phyloP scores from a whole-genome alignment of 768 basidiomycete genomes.

The Kwoniella sp. region DNA sequence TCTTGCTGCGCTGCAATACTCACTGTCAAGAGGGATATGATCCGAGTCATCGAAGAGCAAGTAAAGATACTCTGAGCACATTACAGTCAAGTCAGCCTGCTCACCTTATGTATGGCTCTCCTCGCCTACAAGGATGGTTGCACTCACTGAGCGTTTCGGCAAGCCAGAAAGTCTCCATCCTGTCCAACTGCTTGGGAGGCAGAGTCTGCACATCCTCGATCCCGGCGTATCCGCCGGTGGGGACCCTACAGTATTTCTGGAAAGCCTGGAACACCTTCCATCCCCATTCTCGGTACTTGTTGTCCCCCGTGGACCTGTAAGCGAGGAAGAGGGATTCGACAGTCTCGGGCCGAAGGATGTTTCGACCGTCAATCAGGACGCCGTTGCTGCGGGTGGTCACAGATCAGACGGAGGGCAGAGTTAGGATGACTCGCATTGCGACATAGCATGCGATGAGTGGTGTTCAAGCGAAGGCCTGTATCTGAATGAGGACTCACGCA shows the following conservation, averaged over 20 bases:
- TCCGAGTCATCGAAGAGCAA: slow-evolving; percentile 75
- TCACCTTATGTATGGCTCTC: neutral
- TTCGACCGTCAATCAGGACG: slow-evolving; percentile 76
- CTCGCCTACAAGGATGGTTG: neutral
- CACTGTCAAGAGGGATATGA: slow-evolving; percentile 74
- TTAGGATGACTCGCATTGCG: slow-evolving; percentile 1
- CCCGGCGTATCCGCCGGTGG: slow-evolving; percentile 80
- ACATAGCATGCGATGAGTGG: no score
- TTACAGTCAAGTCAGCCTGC: neutral
- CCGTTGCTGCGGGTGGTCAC: slow-evolving; percentile 20
- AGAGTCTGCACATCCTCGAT: slow-evolving; percentile 81
- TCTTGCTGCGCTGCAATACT: slow-evolving; percentile 57
- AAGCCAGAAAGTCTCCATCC: slow-evolving; percentile 95
- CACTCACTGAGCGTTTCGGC: slow-evolving; percentile 57
- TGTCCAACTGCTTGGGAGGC: slow-evolving; percentile 71
- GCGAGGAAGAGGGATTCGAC: slow-evolving; percentile 91
- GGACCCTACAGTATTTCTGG: slow-evolving; percentile 74
- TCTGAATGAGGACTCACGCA: slow-evolving; percentile 32
- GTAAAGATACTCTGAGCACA: slow-evolving; percentile 70
- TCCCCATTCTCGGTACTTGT: slow-evolving; percentile 75
- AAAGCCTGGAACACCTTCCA: slow-evolving; percentile 91
- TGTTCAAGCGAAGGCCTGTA: no score
- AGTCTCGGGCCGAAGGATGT: slow-evolving; percentile 94
- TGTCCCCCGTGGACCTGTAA: slow-evolving; percentile 82
- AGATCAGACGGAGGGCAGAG: neutral